Evolutionary conservation across 106 monocot genomes (phyloP), one percentile per base, ranked within the genome.

Genomic region (Gastrodia elata): DNA sequence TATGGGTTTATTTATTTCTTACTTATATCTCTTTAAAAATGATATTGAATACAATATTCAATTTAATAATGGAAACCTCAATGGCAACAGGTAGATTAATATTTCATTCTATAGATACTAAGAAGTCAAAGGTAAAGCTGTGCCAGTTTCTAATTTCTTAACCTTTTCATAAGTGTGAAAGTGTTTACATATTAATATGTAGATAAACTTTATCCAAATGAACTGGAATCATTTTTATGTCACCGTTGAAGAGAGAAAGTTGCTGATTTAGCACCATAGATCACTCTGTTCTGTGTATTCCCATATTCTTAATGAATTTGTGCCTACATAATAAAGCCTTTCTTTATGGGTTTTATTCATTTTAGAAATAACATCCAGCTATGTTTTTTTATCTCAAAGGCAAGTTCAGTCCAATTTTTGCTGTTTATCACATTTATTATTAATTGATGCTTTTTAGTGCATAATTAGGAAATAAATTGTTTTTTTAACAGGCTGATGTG

Each of bases 401-500:
- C n/a, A 67, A 37, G 16, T 10, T 67, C n/a, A 67, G n/a, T 67
- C 67, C 15, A 67, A 6, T 67, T 67, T 27, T 36, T 67, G 67
- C 37, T 67, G 36, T n/a, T 20, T 67, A 61, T 61, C 13, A 67
- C 34, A 37, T 67, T 36, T 65, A 15, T 65, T 20, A 20, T 35
- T 27, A 36, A 20, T 6, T 67, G 67, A 67, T 67, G 67, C 14
- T 67, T 34, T 9, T 65, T 13, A 37, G 20, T 10, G 37, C 67
- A 67, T 67, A 33, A 67, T 37, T 61, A 30, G 30, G 52, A 61
- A 61, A 61, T 61, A 28, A 28, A 67, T 67, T 5, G 20, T 37
- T 26, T 69, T n/a, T 69, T 5, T 35, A 40, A 69, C 81, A 94
- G 94, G 90, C 94, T 83, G 94, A 94, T 79, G 90, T 94, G 11